phyloP scores from a whole-genome alignment of 495 filamentous ascomycete species.

The Penicillium robsamsonii region DNA sequence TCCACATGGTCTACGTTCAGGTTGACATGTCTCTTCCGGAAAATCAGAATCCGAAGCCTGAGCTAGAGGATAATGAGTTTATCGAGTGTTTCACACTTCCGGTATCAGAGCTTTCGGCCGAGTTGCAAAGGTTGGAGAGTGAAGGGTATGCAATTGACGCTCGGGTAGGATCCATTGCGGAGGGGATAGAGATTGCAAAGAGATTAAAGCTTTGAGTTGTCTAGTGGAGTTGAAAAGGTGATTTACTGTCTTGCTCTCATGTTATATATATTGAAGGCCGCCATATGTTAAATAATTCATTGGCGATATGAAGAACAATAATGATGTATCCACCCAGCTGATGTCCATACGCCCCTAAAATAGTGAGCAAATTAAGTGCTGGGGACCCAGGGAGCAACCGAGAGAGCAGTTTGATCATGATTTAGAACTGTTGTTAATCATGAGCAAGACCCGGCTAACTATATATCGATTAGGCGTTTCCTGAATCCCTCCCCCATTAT shows the following conservation, averaged over 20 bases:
- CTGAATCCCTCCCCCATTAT: no score
- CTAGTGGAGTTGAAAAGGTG: neutral
- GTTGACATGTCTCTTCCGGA: slow-evolving; percentile 71
- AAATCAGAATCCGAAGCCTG: slow-evolving; percentile 67
- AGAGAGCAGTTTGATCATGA: neutral
- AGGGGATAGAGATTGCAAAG: slow-evolving; percentile 80
- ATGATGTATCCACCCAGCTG: neutral
- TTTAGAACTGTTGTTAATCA: neutral
- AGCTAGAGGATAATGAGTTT: slow-evolving; percentile 86
- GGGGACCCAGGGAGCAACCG: neutral
- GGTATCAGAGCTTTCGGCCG: slow-evolving; percentile 61
- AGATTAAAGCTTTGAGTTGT: slow-evolving; percentile 47
- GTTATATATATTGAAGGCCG: neutral
- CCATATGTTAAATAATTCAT: neutral
- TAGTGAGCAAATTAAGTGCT: neutral
- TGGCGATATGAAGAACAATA: neutral
- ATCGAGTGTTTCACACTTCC: slow-evolving; percentile 81
- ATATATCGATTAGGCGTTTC: neutral
- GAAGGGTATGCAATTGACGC: slow-evolving; percentile 85
- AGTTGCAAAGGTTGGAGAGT: slow-evolving; percentile 65
- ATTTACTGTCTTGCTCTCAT: neutral
- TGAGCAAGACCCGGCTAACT: neutral
- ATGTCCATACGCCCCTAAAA: neutral
- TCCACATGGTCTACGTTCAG: slow-evolving; percentile 76
- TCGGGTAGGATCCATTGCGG: slow-evolving; percentile 76